These are phyloP conservation scores for Rhizopus sp. DNA, from an alignment of 371 early-diverging fungal species.

Conservation along the genomic window DNA sequence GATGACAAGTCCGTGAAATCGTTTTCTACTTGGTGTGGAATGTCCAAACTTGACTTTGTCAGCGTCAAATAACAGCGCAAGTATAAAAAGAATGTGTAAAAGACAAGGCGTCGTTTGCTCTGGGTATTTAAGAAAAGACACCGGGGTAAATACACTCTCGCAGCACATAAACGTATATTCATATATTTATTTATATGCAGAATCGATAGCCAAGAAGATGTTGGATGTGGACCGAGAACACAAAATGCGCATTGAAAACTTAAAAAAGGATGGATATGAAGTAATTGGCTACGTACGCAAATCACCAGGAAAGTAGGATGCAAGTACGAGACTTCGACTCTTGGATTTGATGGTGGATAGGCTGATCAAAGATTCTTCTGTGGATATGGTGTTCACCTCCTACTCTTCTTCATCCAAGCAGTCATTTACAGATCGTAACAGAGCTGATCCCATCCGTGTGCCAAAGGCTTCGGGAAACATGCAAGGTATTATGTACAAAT, in stretches of 20 bases:
- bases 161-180: background rate
- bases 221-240: slow-evolving; percentile 1
- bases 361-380: background rate
- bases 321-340: background rate
- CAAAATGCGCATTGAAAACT: background rate
- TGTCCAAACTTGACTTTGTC: slow-evolving; percentile 17
- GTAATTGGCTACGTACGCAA: slow-evolving; percentile 5
- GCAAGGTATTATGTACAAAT: slow-evolving; percentile 4
- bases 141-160: slow-evolving; percentile 3
- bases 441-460: background rate
- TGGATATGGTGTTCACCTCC: background rate
- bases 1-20: slow-evolving; percentile 6
- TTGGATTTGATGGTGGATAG: slow-evolving; percentile 7
- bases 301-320: slow-evolving; percentile 3
- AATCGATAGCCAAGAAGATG: slow-evolving; percentile 1
- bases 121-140: background rate
- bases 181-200: slow-evolving; percentile 1
- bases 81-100: background rate
- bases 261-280: background rate
- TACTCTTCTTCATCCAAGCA: slow-evolving; percentile 2
- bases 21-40: slow-evolving; percentile 11
- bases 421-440: slow-evolving; percentile 1
- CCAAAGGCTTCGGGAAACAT: slow-evolving; percentile 2
- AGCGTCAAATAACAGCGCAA: slow-evolving; percentile 1
- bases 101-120: slow-evolving; percentile 5